Base-by-base conservation (phyloP, 352 stramenopile genomes). In the Phytophthora tubulina region DNA sequence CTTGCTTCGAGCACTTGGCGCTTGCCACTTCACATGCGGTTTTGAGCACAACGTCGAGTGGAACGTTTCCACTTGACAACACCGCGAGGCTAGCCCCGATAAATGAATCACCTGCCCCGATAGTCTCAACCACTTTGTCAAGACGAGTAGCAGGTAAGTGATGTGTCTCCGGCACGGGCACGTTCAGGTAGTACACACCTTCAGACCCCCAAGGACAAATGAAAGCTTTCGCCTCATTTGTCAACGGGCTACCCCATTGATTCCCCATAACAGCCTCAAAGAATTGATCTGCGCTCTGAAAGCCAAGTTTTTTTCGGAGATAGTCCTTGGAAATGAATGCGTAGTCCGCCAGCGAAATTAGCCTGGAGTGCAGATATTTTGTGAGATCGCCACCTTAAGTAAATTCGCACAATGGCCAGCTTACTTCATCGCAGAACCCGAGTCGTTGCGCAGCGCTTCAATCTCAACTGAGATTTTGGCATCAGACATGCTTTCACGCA, bases 301-400 rank as follows among this genome's bases (percentile, higher is more conserved):
- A 77, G 1, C 42, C 35, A 31, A 93, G 73, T 44, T 89, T 90
- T 48, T 90, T 70, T 38, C 74, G 76, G n/a, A 91, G 63, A 59
- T 91, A 93, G 35, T 93, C 83, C 49, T 93, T 93, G 14, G 83
- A 93, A 7, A 87, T 62, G 57, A 93, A 91, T 10, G 67, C 73
- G 44, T 82, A 78, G 54, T 90, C 70, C 4, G 55, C 74, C 4
- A 74, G 17, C 15, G 63, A 58, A 33, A 77, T 67, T 7, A 93
- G 21, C 53, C 85, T 92, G 27, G 10, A 36, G 41, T 45, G 15
- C 13, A 14, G 6, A 35, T 9, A 17, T 5, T 13, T 49, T 33
- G 54, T 66, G 27, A 51, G 38, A 45, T 5, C 14, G 11, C 9
- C 31, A 51, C 9, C 27, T 10, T 10, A 2, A 44, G 8, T 32